Evolutionary conservation across 768 basidiomycete genomes (phyloP), one percentile per base, ranked within the genome.

Genomic region (Suillus cothurnatus): DNA sequence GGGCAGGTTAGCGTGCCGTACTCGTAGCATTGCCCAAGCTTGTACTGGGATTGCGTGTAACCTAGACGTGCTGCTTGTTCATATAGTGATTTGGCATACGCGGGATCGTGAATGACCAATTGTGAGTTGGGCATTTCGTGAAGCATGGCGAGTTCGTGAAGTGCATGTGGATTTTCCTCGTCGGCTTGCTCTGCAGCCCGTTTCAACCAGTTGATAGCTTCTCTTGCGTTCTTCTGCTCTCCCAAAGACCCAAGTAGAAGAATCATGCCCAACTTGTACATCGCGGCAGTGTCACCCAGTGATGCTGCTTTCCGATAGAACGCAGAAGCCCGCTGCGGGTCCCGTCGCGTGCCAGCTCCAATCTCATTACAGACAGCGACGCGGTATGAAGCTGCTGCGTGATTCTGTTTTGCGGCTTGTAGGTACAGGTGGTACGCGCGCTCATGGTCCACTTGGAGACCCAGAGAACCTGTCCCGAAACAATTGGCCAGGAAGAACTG

Each of bases 241-340:
- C 88, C 91, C 6, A 98, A 83, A 19, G 88, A 78, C 14, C 96
- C 97, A 41, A 93, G 86, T 26, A 99, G 83, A 36, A 97, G 84
- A 68, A 98, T 92, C 91, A 97, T 96, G n/a, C 95, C 95, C n/a
- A 99, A 88, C 77, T 99, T 99, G 82, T 97, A 99, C 97, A 99
- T 99, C 4, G 95, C 97, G 32, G 97, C 89, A 0, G 97, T 98
- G 76, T 99, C 97, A 23, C 96, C 96, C 41, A 99, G 81, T 1
- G 95, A 95, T 11, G 95, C 95, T 5, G 97, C 94, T 77, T 98
- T 98, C 66, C 96, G 89, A 79, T 98, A 99, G 74, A 99, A 98
- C 6, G 95, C 90, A 32, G 95, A 90, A 9, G 97, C 97, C 53
- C 97, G 87, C 26, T 88, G 83, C 0, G 89, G 89, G 72, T 99